Percentiles rank a stretch among this genome's conserved stretches.
Conservation (phyloP, 2,329 filamentous ascomycete genomes). For the Colletotrichum lentis region DNA sequence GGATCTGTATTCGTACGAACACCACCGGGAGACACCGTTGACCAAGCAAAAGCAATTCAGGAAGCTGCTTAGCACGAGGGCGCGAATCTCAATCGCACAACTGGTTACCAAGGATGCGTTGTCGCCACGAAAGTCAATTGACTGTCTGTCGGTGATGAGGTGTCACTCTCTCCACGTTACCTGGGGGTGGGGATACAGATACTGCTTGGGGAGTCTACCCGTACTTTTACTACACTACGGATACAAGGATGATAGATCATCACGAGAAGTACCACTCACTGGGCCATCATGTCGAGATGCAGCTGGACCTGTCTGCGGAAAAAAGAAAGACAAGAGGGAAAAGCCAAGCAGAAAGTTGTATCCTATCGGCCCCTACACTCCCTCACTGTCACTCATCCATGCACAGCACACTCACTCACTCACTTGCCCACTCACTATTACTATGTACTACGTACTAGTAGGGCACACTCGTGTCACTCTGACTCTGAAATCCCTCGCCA, state of each 20-base stretch:
- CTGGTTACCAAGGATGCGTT: not conserved
- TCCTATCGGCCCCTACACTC: not conserved
- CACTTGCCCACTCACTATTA: too few relatives aligned
- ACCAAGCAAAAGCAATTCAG: slow-evolving; percentile 32
- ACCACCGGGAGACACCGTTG: slow-evolving; percentile 20
- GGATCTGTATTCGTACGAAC: too few relatives aligned
- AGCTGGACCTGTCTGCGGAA: not conserved
- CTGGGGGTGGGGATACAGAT: too few relatives aligned
- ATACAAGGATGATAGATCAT: too few relatives aligned
- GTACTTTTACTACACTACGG: not conserved
- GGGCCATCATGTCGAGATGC: not conserved
- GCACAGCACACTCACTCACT: too few relatives aligned
- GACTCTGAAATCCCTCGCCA: slow-evolving; percentile 5
- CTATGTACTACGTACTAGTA: too few relatives aligned
- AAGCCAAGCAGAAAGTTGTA: not conserved
- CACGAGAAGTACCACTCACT: not conserved
- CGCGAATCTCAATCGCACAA: not conserved
- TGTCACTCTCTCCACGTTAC: not conserved
- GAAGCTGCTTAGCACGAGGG: slow-evolving; percentile 26
- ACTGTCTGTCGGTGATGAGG: slow-evolving; percentile 1
- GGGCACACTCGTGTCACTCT: too few relatives aligned
- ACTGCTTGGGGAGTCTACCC: too few relatives aligned
- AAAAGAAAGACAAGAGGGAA: not conserved
- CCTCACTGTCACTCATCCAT: too few relatives aligned
- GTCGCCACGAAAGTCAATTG: slow-evolving; percentile 21